These are phyloP conservation scores for Chenopodium quinoa DNA, from an alignment of 148 eudicot species.

Conservation along the genomic window DNA sequence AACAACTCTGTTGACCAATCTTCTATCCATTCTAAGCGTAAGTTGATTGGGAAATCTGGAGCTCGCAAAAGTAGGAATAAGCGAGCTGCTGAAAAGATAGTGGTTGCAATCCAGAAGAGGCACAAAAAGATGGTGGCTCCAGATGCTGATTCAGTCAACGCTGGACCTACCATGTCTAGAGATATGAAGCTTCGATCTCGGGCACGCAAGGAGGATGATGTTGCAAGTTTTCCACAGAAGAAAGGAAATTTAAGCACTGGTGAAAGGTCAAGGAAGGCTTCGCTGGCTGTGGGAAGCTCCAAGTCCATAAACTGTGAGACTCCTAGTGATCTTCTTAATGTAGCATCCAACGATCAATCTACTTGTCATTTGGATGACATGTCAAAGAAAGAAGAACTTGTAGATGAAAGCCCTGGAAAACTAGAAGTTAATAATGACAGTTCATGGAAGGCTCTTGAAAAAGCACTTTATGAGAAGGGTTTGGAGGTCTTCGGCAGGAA, in stretches of 20 bases:
- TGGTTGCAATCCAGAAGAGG: conserved; percentile 61
- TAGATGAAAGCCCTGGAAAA: conserved; percentile 62
- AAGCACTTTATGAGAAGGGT: conserved; percentile 84
- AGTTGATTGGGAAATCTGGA: conserved; percentile 44
- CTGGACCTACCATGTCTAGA: conserved; percentile 36
- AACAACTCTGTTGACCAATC: conserved; percentile 32
- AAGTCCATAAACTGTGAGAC: conserved; percentile 40
- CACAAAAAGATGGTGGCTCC: conserved; percentile 63
- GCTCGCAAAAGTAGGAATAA: conserved; percentile 57
- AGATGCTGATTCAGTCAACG: conserved; percentile 59
- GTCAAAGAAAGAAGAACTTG: conserved; percentile 62
- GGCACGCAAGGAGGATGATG: conserved; percentile 50
- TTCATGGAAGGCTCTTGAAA: conserved; percentile 83
- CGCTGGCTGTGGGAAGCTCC: conserved; percentile 30
- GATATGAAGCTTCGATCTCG: conserved; percentile 52
- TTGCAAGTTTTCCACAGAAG: conserved; percentile 42
- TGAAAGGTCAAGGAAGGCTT: conserved; percentile 52
- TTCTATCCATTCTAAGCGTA: conserved; percentile 38
- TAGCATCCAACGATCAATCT: conserved; percentile 30
- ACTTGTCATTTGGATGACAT: conserved; percentile 36
- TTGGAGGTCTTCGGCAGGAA: conserved; percentile 88
- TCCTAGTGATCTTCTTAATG: conserved; percentile 35
- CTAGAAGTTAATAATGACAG: conserved; percentile 45
- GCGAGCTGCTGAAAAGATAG: conserved; percentile 64
- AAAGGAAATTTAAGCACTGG: conserved; percentile 42